Evolutionary conservation across 257 asterid genomes (phyloP).

Genomic region (Fraxinus pennsylvanica): DNA sequence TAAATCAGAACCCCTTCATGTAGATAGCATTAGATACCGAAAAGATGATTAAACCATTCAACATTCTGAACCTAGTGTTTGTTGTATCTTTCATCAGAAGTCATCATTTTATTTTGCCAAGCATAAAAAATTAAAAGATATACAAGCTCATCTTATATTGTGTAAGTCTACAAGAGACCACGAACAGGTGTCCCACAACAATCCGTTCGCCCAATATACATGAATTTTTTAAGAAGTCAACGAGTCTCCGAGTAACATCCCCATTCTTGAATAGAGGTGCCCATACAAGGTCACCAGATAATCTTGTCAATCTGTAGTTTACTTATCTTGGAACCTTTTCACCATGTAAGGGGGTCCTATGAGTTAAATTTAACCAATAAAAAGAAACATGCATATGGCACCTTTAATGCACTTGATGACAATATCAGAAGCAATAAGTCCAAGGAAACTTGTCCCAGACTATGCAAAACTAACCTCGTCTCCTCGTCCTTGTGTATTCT

Average conservation of each 20-base stretch:
- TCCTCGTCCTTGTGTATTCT: slow-evolving; percentile 81
- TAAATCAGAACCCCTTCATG: background rate
- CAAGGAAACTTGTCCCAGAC: slow-evolving; percentile 7
- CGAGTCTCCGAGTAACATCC: background rate
- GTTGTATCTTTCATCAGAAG: background rate
- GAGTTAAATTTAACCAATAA: slow-evolving; percentile 5
- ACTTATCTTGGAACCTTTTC: background rate
- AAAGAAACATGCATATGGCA: slow-evolving; percentile 8
- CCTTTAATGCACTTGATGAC: slow-evolving; percentile 18
- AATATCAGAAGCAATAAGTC: slow-evolving; percentile 12
- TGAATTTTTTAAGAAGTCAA: background rate
- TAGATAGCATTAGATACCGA: background rate
- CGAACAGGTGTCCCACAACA: background rate
- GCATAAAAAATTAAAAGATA: background rate
- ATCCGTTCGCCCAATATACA: background rate
- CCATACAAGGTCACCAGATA: background rate
- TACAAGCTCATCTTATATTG: background rate
- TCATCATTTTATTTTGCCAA: background rate
- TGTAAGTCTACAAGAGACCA: background rate
- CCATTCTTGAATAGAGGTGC: background rate
- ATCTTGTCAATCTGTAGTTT: slow-evolving; percentile 3
- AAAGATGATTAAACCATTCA: background rate
- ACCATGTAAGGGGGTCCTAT: slow-evolving; percentile 2
- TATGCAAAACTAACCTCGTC: slow-evolving; percentile 78
- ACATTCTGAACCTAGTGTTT: background rate